These are phyloP conservation scores for Microbotryomycetes sp. DNA, from an alignment of 1,284 basidiomycete species.

Conservation along the genomic window DNA sequence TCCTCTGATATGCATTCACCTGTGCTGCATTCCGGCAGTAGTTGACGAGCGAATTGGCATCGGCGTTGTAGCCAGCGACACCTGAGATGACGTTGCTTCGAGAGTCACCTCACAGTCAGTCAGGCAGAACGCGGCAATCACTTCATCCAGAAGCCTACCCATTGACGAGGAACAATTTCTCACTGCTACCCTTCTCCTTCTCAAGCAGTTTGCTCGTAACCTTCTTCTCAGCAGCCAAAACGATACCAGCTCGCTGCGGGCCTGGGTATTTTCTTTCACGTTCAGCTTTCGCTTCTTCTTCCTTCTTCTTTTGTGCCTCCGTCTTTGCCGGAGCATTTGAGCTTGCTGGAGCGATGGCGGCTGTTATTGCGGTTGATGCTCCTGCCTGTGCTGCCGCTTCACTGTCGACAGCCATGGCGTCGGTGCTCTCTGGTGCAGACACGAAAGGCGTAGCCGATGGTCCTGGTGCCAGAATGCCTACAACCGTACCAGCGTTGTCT, in stretches of 20 bases:
- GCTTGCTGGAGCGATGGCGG: constrained; percentile 6
- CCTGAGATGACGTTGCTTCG: constrained; percentile 87
- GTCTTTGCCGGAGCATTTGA: constrained; percentile 28
- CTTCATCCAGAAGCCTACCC: too few species aligned
- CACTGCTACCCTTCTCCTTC: constrained; percentile 86
- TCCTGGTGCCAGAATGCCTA: constrained; percentile 38
- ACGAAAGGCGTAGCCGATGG: constrained; percentile 33
- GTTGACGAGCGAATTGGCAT: constrained; percentile 96
- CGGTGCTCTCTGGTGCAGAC: constrained; percentile 19
- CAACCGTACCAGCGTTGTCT: constrained; percentile 39
- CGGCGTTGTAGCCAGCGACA: constrained; percentile 91
- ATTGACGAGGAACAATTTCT: constrained; percentile 95
- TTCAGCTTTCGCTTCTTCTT: constrained; percentile 31
- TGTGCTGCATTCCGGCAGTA: constrained; percentile 88
- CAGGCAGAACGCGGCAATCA: constrained; percentile 47
- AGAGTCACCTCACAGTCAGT: constrained; percentile 6
- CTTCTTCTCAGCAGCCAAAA: constrained; percentile 98
- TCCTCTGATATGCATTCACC: constrained; percentile 19
- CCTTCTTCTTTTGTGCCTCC: constrained; percentile 34
- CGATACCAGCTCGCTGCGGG: constrained; percentile 57
- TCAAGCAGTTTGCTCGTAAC: constrained; percentile 97
- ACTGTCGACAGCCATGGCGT: constrained; percentile 35
- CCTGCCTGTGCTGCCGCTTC: constrained; percentile 13
- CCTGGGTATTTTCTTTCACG: constrained; percentile 33
- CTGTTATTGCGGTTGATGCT: constrained; percentile 10